phyloP scores from a whole-genome alignment of 257 asterid genomes.

The Salvia hispanica region DNA sequence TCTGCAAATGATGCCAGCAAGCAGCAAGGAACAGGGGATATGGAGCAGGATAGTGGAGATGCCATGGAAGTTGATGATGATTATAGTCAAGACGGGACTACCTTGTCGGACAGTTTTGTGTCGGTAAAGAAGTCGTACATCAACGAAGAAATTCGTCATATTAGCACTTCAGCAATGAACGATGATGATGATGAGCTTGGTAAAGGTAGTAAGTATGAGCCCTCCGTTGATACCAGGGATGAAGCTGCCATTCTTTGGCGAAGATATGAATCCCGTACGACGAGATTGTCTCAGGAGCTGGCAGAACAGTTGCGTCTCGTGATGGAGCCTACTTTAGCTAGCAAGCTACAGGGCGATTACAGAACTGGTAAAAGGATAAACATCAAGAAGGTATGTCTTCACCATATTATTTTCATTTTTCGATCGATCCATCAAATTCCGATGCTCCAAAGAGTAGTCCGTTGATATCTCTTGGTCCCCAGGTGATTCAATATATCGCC shows the following conservation, averaged over 20 bases:
- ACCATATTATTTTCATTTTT: too few species aligned
- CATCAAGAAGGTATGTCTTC: slow-evolving; percentile 61
- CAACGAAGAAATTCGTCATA: slow-evolving; percentile 52
- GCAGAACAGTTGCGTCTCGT: slow-evolving; percentile 93
- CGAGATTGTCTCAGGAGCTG: slow-evolving; percentile 86
- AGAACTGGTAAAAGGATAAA: slow-evolving; percentile 94
- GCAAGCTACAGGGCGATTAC: slow-evolving; percentile 96
- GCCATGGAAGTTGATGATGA: slow-evolving; percentile 41
- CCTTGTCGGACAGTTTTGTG: slow-evolving; percentile 51
- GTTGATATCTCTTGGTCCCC: too few species aligned
- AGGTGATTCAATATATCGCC: slow-evolving; percentile 79
- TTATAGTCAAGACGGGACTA: slow-evolving; percentile 33
- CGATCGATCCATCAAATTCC: too few species aligned
- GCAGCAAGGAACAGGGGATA: slow-evolving; percentile 37
- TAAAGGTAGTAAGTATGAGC: slow-evolving; percentile 47
- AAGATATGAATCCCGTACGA: slow-evolving; percentile 63
- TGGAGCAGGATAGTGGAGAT: slow-evolving; percentile 50
- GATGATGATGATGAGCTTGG: slow-evolving; percentile 67
- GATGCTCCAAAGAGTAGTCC: too few species aligned
- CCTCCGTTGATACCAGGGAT: slow-evolving; percentile 50
- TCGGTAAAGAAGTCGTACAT: slow-evolving; percentile 52
- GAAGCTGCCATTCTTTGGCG: slow-evolving; percentile 76
- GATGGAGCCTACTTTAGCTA: slow-evolving; percentile 96
- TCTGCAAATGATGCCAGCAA: slow-evolving; percentile 37
- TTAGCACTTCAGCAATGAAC: slow-evolving; percentile 36